Conservation (phyloP, 495 filamentous ascomycete genomes). For the Tirmania nivea region DNA sequence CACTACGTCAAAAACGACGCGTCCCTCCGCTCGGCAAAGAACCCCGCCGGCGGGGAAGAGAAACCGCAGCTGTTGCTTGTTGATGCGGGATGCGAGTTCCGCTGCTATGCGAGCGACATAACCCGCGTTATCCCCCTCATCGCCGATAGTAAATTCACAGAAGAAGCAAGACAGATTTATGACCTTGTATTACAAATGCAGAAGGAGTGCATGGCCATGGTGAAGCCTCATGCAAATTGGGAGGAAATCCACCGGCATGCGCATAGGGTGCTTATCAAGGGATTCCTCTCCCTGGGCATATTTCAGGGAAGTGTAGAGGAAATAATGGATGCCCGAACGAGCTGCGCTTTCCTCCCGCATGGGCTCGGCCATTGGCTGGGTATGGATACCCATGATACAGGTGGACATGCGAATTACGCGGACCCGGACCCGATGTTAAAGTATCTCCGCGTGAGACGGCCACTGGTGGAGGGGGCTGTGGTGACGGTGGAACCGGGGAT, state of each 20-base stretch:
- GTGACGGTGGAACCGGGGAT: slow-evolving; percentile 85
- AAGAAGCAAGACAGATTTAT: slow-evolving; percentile 58
- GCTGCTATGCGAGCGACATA: slow-evolving; percentile 68
- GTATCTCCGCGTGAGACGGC: slow-evolving; percentile 64
- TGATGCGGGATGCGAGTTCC: slow-evolving; percentile 65
- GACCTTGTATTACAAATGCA: slow-evolving; percentile 79
- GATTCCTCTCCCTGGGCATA: slow-evolving; percentile 54
- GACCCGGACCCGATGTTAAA: slow-evolving; percentile 69
- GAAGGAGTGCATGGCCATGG: slow-evolving; percentile 42
- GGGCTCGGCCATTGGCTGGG: slow-evolving; percentile 81
- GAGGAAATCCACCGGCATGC: slow-evolving; percentile 62
- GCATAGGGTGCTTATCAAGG: slow-evolving; percentile 62
- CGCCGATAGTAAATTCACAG: slow-evolving; percentile 38
- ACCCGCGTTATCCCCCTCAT: slow-evolving; percentile 73
- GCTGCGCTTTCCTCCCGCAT: slow-evolving; percentile 78
- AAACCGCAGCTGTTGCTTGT: slow-evolving; percentile 41
- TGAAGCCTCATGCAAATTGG: slow-evolving; percentile 64
- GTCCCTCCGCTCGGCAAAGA: slow-evolving; percentile 1
- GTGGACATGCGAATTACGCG: slow-evolving; percentile 64
- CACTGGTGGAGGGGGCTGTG: slow-evolving; percentile 50
- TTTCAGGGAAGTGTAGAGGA: slow-evolving; percentile 42
- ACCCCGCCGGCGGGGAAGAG: slow-evolving; percentile 36
- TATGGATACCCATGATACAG: slow-evolving; percentile 87
- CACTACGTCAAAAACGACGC: slow-evolving; percentile 65
- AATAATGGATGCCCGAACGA: slow-evolving; percentile 50